phyloP scores from a whole-genome alignment of 2,329 filamentous ascomycete species.

The Colletotrichum trifolii region DNA sequence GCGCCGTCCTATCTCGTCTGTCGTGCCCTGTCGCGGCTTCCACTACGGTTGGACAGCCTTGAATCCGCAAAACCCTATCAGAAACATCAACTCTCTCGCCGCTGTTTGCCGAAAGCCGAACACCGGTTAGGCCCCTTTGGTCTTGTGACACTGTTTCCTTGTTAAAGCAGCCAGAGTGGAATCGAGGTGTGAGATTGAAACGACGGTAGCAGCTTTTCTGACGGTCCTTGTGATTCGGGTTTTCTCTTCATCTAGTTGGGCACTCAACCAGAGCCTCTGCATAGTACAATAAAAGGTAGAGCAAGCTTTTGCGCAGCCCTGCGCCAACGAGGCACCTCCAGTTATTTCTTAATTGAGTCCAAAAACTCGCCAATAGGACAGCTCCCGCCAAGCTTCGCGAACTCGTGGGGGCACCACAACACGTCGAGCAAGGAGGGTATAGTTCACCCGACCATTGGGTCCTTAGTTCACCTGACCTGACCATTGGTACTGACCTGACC shows the following conservation, averaged over 20 bases:
- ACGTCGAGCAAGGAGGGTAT: background rate
- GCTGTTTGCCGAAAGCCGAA: slow-evolving; percentile 1
- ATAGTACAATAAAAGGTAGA: no score
- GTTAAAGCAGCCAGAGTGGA: no score
- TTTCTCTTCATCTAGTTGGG: no score
- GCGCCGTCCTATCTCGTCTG: slow-evolving; percentile 11
- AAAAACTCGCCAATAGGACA: slow-evolving; percentile 21
- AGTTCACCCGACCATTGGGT: no score
- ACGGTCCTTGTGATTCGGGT: no score
- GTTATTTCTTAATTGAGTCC: slow-evolving; percentile 1
- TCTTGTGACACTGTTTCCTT: no score
- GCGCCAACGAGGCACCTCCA: background rate
- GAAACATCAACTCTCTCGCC: slow-evolving; percentile 7
- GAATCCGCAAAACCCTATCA: slow-evolving; percentile 12
- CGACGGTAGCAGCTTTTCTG: no score
- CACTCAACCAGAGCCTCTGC: no score
- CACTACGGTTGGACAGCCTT: background rate
- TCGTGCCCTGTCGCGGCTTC: slow-evolving; percentile 4
- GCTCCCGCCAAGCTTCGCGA: slow-evolving; percentile 24
- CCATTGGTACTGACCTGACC: no score
- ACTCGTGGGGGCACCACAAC: slow-evolving; percentile 18
- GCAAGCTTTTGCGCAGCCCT: no score
- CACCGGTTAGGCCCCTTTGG: background rate
- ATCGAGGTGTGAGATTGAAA: no score
- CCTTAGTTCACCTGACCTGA: no score